These are phyloP conservation scores for Pseudoturritis turrita DNA, from an alignment of 345 rosid species.

Conservation along the genomic window DNA sequence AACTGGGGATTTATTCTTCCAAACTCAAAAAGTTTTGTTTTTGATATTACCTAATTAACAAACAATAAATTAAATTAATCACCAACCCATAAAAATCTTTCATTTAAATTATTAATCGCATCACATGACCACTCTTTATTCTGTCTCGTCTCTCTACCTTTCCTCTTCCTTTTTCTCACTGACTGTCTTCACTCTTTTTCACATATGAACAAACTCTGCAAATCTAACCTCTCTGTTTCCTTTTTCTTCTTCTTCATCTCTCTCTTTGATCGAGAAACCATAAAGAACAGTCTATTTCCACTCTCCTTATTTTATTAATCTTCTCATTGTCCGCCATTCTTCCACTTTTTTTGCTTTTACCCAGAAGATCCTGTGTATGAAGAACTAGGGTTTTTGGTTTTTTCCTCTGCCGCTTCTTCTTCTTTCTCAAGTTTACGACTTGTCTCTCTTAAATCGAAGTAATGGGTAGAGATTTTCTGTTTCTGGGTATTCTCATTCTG, in stretches of 20 bases:
- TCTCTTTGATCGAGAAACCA: slow-evolving; percentile 6
- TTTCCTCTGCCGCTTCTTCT: slow-evolving; percentile 1
- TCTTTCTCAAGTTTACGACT: neutral
- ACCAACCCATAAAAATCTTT: slow-evolving; percentile 14
- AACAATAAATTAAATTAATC: slow-evolving; percentile 21
- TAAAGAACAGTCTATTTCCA: neutral
- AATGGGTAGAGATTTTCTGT: slow-evolving; percentile 54
- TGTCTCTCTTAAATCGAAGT: neutral
- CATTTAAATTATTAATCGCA: slow-evolving; percentile 1
- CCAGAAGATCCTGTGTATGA: neutral
- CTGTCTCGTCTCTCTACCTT: neutral
- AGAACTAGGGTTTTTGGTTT: slow-evolving; percentile 21
- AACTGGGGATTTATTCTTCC: neutral
- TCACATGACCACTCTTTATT: slow-evolving; percentile 18
- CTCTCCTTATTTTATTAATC: neutral
- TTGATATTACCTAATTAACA: neutral
- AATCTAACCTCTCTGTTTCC: slow-evolving; percentile 20
- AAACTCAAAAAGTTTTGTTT: neutral
- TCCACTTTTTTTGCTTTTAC: neutral
- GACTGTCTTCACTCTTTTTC: slow-evolving; percentile 17
- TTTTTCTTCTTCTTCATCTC: neutral
- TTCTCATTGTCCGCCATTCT: slow-evolving; percentile 23
- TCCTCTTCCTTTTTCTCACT: slow-evolving; percentile 16
- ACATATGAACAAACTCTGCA: slow-evolving; percentile 26
- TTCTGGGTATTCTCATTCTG: slow-evolving; percentile 42